Conservation (phyloP, 2,329 filamentous ascomycete genomes). For the Didymella glomerata region DNA sequence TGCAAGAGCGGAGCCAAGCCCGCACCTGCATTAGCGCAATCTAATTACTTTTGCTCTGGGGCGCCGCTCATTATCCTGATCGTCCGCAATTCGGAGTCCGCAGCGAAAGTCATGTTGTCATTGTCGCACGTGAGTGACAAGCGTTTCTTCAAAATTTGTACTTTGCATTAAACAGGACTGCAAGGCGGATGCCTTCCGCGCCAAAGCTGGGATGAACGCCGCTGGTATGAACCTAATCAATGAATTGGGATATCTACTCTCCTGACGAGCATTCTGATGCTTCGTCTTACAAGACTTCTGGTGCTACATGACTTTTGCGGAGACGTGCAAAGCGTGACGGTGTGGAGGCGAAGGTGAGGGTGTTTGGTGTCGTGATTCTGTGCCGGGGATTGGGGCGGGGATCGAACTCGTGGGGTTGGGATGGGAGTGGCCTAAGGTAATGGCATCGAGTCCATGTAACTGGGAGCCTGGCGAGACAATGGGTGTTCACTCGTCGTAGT, state of each 20-base stretch:
- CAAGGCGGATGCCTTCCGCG: neutral
- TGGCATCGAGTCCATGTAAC: slow-evolving; percentile 12
- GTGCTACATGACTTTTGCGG: slow-evolving; percentile 46
- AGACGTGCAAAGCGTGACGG: slow-evolving; percentile 39
- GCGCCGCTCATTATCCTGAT: neutral
- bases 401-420: slow-evolving; percentile 17
- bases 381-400: slow-evolving; percentile 23
- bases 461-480: neutral
- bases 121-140: neutral
- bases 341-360: slow-evolving; percentile 27
- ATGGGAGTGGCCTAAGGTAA: slow-evolving; percentile 4
- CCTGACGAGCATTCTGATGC: slow-evolving; percentile 31
- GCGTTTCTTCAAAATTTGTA: neutral
- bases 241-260: slow-evolving; percentile 39
- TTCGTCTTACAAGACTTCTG: slow-evolving; percentile 44
- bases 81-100: neutral
- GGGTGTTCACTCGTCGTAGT: neutral
- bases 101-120: slow-evolving; percentile 1
- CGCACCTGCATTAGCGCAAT: slow-evolving; percentile 23
- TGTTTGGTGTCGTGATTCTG: slow-evolving; percentile 21
- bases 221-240: slow-evolving; percentile 20
- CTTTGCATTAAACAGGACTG: slow-evolving; percentile 17
- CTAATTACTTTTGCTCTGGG: slow-evolving; percentile 3
- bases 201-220: slow-evolving; percentile 25
- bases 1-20: slow-evolving; percentile 17